Conservation (phyloP, 208 protist species). For the Tritrichomonas musculus region DNA sequence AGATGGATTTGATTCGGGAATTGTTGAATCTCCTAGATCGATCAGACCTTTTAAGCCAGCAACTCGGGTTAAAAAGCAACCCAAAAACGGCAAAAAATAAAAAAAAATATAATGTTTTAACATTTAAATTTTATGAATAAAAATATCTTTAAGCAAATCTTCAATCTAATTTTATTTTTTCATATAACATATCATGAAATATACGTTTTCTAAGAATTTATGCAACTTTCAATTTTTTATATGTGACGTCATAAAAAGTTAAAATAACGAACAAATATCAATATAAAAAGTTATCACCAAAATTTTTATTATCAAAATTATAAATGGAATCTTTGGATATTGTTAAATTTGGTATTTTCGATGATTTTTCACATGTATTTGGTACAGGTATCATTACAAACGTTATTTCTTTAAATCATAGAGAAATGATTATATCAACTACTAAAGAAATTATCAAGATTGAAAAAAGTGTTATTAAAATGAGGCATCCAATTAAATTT, state of each 20-base stretch:
- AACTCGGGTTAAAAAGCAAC: not conserved
- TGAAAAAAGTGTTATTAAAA: not conserved
- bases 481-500: not conserved
- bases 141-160: too few species aligned
- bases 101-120: too few species aligned
- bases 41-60: not conserved
- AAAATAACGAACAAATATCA: too few species aligned
- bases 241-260: too few species aligned
- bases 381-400: not conserved
- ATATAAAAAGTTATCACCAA: too few species aligned
- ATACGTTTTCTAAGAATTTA: too few species aligned
- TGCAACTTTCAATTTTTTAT: too few species aligned
- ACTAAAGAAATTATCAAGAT: not conserved
- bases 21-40: slow-evolving; percentile 1
- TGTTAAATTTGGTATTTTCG: not conserved
- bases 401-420: not conserved
- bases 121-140: too few species aligned
- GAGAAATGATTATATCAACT: not conserved
- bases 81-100: not conserved
- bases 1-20: not conserved
- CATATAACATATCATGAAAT: too few species aligned
- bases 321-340: too few species aligned
- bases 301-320: too few species aligned
- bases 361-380: not conserved
- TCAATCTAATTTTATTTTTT: too few species aligned